Evolutionary conservation across 768 basidiomycete species (phyloP).

Genomic region (Auriscalpium microsporum): DNA sequence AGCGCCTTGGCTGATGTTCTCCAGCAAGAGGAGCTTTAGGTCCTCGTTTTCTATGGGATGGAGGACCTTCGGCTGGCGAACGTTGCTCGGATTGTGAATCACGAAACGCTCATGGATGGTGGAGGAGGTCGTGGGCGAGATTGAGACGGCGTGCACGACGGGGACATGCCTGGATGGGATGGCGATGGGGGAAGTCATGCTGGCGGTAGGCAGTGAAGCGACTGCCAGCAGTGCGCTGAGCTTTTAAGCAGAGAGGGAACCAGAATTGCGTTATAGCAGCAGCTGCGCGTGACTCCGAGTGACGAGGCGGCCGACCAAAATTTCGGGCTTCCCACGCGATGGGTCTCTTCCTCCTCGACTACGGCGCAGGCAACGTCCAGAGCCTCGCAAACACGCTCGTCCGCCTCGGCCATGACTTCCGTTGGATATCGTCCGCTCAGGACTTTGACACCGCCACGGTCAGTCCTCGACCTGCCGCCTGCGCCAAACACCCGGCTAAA

Average conservation of each 20-base stretch:
- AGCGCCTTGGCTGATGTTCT: slow-evolving; percentile 92
- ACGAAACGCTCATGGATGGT: slow-evolving; percentile 26
- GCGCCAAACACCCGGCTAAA: slow-evolving; percentile 11
- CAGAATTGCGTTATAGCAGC: neutral
- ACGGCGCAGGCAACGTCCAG: slow-evolving; percentile 92
- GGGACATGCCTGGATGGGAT: slow-evolving; percentile 28
- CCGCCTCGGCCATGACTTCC: slow-evolving; percentile 76
- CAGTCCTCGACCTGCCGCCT: slow-evolving; percentile 27
- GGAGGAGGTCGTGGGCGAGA: slow-evolving; percentile 42
- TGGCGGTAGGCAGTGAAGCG: neutral
- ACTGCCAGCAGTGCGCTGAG: neutral
- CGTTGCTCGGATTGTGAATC: slow-evolving; percentile 13
- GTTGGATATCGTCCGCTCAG: slow-evolving; percentile 74
- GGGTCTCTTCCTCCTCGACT: slow-evolving; percentile 86
- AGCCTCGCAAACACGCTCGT: slow-evolving; percentile 88
- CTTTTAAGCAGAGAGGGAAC: neutral
- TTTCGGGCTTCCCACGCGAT: slow-evolving; percentile 18
- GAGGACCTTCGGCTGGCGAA: slow-evolving; percentile 59
- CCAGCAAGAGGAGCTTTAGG: slow-evolving; percentile 76
- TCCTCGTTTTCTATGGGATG: slow-evolving; percentile 79
- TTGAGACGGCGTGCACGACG: slow-evolving; percentile 37
- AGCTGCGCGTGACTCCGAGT: neutral
- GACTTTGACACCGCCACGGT: slow-evolving; percentile 90
- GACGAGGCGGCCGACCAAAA: too few relatives aligned
- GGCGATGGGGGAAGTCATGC: slow-evolving; percentile 43